Base-by-base conservation (phyloP, 208 protist genomes). In the Leishmania aethiopica region DNA sequence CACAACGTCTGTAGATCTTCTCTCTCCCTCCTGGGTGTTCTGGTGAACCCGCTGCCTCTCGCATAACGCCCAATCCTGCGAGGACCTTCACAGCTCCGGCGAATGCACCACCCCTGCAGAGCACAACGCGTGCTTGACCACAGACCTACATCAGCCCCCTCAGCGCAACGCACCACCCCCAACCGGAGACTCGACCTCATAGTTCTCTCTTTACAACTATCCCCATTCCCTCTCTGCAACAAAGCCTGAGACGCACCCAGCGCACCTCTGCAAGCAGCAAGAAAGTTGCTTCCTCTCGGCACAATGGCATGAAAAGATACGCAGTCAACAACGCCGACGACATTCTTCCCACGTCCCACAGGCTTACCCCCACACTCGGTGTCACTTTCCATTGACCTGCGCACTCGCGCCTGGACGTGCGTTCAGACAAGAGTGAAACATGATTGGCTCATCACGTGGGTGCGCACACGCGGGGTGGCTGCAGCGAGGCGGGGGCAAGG, bases 371-470 rank as follows among this genome's bases (percentile, higher is more conserved):
- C 6, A 45, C 42, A 45, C 3, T 0, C 42, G 4, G 4, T 45
- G 3, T 45, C 42, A 45, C 42, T 11, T 45, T 42, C 40, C 4
- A 10, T 10, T 8, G 5, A 0, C 0, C 1, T 40, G 1, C 37
- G 37, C 47, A 13, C 47, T 7, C 15, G 55, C 60, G 60, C 60
- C 5, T 66, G n/a, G 8, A n/a, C n/a, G 67, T 53, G 64, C 49
- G 75, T 42, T 59, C 69, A 51, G 72, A 75, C 72, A 75, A 75
- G 72, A 75, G 72, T 75, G 72, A 75, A 75, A 75, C 72, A 75
- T 75, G 49, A 60, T 45, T 57, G 72, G 49, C n/a, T 75, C 72
- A 75, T 75, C 72, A 75, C 72, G 49, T n/a, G 72, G 49, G 49
- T 28, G 55, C 55, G 55, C 55, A 60, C 22, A 8, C 22, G 25